phyloP scores from a whole-genome alignment of 371 early-diverging fungal species.

The Funneliformis caledonium region DNA sequence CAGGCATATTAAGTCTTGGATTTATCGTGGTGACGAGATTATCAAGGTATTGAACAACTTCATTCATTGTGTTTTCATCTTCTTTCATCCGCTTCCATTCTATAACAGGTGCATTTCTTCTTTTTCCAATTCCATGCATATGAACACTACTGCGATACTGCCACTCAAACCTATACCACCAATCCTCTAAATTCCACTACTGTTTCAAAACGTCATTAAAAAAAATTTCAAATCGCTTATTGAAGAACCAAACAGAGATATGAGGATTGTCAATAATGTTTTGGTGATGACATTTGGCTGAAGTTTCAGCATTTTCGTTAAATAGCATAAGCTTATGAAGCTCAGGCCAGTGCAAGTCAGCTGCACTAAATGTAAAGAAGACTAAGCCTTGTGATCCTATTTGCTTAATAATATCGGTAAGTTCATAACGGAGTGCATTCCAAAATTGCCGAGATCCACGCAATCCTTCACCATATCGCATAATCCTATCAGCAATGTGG shows the following conservation, averaged over 20 bases:
- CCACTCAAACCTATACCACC: too few relatives aligned
- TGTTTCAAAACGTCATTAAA: background rate
- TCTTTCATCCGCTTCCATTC: too few relatives aligned
- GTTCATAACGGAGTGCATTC: slow-evolving; percentile 1
- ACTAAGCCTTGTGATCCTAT: too few relatives aligned
- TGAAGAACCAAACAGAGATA: slow-evolving; percentile 4
- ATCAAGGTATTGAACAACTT: background rate
- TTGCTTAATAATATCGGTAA: too few relatives aligned
- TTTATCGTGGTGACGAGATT: background rate
- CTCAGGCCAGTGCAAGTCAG: too few relatives aligned
- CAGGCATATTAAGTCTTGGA: too few relatives aligned
- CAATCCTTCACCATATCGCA: background rate
- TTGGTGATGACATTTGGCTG: background rate
- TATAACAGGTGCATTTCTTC: too few relatives aligned
- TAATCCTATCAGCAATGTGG: background rate
- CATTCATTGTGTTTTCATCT: too few relatives aligned
- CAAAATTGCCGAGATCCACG: slow-evolving; percentile 1
- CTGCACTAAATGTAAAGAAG: too few relatives aligned
- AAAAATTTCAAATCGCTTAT: slow-evolving; percentile 19
- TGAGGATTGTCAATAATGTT: too few relatives aligned
- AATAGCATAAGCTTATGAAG: slow-evolving; percentile 17
- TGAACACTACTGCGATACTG: too few relatives aligned
- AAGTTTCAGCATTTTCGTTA: background rate
- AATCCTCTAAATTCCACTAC: background rate
- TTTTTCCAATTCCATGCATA: too few relatives aligned